These are phyloP conservation scores for Zoysia matrella DNA, from an alignment of 202 grass and related monocot species.

Conservation along the genomic window DNA sequence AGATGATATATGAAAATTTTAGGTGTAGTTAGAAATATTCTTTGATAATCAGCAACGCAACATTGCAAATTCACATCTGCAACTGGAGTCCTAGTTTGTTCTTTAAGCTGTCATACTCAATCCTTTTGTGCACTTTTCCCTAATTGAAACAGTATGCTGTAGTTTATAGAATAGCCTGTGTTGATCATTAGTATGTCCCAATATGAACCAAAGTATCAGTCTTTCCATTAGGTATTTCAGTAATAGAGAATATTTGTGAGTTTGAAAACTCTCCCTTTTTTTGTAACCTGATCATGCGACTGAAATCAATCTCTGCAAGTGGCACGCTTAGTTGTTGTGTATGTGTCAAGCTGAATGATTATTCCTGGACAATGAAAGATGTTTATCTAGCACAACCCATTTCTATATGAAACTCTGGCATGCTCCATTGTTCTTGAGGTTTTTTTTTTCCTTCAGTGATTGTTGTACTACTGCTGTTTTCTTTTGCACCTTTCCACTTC, in stretches of 20 bases:
- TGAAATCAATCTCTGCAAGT: neutral
- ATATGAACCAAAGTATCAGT: constrained; percentile 20
- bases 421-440: neutral
- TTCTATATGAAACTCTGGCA: neutral
- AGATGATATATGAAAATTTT: neutral
- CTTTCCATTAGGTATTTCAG: neutral
- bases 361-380: too few relatives aligned
- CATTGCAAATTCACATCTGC: too few relatives aligned
- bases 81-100: too few relatives aligned
- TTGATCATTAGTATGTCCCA: constrained; percentile 21
- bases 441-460: neutral
- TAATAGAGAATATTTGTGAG: neutral
- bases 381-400: too few relatives aligned
- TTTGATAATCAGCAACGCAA: neutral
- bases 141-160: constrained; percentile 9
- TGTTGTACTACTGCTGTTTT: neutral
- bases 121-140: neutral
- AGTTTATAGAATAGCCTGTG: constrained; percentile 7
- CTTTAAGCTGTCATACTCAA: too few relatives aligned
- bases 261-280: neutral
- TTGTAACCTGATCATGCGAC: neutral
- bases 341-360: too few relatives aligned
- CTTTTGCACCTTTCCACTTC: constrained; percentile 4
- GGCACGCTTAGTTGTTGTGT: neutral
- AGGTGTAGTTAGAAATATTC: constrained; percentile 22